Conservation (phyloP, 2,329 filamentous ascomycete genomes). For the Helotiales sp. region DNA sequence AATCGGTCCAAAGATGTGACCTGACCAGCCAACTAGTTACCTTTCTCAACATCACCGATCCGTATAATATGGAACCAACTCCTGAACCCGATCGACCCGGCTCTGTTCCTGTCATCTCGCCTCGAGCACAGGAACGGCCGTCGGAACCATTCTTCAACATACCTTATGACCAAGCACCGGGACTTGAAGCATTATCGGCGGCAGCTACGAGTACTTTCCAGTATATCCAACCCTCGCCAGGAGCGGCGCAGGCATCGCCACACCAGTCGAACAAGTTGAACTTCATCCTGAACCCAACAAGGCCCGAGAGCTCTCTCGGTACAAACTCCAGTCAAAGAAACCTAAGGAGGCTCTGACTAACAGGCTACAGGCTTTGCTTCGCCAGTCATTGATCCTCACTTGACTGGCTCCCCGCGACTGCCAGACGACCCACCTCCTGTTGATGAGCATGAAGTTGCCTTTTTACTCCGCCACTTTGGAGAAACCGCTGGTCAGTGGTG, state of each 20-base stretch:
- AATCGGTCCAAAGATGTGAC: background rate
- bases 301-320: constrained; percentile 33
- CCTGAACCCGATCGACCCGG: constrained; percentile 42
- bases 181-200: constrained; percentile 58
- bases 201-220: constrained; percentile 52
- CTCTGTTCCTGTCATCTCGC: constrained; percentile 23
- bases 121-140: constrained; percentile 28
- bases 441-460: constrained; percentile 61
- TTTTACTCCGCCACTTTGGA: constrained; percentile 63
- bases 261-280: constrained; percentile 53
- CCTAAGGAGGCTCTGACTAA: constrained; percentile 25
- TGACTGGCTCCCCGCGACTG: constrained; percentile 36
- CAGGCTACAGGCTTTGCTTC: constrained; percentile 44
- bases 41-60: constrained; percentile 66
- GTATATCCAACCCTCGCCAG: constrained; percentile 36
- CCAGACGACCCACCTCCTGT: constrained; percentile 40
- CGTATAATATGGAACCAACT: constrained; percentile 58
- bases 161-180: constrained; percentile 49
- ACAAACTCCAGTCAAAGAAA: background rate
- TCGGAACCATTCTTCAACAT: constrained; percentile 35
- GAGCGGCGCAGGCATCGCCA: constrained; percentile 31
- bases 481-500: constrained; percentile 64
- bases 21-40: constrained; percentile 49
- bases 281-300: constrained; percentile 56
- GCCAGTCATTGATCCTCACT: constrained; percentile 50